Base-by-base conservation (phyloP, 257 asterid species). In the Coffea canephora region DNA sequence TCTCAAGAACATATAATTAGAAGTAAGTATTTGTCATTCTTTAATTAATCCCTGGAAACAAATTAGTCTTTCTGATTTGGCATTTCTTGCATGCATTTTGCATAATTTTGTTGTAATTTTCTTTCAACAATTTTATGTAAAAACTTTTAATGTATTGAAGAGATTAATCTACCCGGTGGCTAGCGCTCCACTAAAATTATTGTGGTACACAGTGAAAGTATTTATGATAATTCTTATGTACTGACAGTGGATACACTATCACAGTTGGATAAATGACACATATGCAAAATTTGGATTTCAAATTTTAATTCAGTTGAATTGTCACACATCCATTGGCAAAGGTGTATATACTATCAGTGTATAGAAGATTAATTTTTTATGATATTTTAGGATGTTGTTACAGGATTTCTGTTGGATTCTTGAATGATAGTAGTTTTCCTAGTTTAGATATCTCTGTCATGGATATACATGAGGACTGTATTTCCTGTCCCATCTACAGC, bases 401-500 rank as follows among this genome's bases (percentile, higher is more conserved):
- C 5, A 43, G 73, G 52, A 43, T 36, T 73, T 65, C 23, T 69
- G 49, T 41, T 27, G 34, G 57, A 81, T 36, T 14, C 46, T 61
- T 76, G 0, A 34, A 23, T 27, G 25, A 19, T 48, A 49, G 69
- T 71, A 49, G 25, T 69, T 34, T 79, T 74, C 41, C 39, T 50
- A 69, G 18, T 73, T 52, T 74, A 31, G 7, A 46, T 70, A 16
- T 69, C 64, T 57, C 73, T 66, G 27, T 68, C 67, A 52, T 68
- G 69, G 81, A 74, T 41, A 71, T 81, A 59, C 69, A 41, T 78
- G 50, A 52, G 43, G 55, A 55, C 50, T n/a, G 3, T 31, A 50
- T 41, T 71, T 31, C 79, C 16, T 67, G 55, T 84, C 31, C 78
- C 31, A 69, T 67, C 71, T 74, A 69, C 82, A 94, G 99, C 76